phyloP scores from a whole-genome alignment of 768 basidiomycete genomes.

The Rossbeevera mucosa region DNA sequence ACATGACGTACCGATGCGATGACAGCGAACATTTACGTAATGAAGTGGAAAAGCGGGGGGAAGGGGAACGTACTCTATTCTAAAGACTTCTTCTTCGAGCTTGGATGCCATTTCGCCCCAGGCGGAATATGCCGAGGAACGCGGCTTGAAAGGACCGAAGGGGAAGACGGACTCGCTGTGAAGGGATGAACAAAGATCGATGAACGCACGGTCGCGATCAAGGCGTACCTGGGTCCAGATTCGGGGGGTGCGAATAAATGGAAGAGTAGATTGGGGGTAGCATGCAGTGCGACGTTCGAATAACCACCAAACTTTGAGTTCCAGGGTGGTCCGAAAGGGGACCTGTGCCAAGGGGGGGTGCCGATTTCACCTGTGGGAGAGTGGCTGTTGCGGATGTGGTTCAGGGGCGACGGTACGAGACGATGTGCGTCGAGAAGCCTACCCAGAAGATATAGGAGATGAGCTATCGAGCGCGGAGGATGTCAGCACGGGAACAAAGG shows the following conservation, averaged over 20 bases:
- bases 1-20: slow-evolving; percentile 24
- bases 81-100: slow-evolving; percentile 67
- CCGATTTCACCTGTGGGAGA: slow-evolving; percentile 26
- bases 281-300: slow-evolving; percentile 50
- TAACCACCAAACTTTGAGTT: slow-evolving; percentile 32
- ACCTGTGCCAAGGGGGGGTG: slow-evolving; percentile 27
- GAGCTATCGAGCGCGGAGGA: slow-evolving; percentile 14
- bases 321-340: slow-evolving; percentile 25
- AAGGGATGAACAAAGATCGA: slow-evolving; percentile 17
- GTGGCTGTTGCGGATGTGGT: slow-evolving; percentile 26
- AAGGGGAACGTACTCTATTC: slow-evolving; percentile 89
- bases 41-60: slow-evolving; percentile 23
- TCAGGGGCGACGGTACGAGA: slow-evolving; percentile 21
- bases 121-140: slow-evolving; percentile 50
- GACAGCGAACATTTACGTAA: slow-evolving; percentile 28
- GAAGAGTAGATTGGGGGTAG: slow-evolving; percentile 62
- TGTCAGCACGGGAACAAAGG: slow-evolving; percentile 27
- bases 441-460: slow-evolving; percentile 34
- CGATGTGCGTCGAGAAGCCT: slow-evolving; percentile 35
- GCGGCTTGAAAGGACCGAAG: slow-evolving; percentile 29
- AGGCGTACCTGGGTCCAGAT: slow-evolving; percentile 39
- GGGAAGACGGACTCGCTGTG: slow-evolving; percentile 37
- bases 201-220: slow-evolving; percentile 12
- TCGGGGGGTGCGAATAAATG: slow-evolving; percentile 78
- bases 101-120: slow-evolving; percentile 76